Conservation (phyloP, 2,329 filamentous ascomycete genomes). For the Aspergillus calidoustus region DNA sequence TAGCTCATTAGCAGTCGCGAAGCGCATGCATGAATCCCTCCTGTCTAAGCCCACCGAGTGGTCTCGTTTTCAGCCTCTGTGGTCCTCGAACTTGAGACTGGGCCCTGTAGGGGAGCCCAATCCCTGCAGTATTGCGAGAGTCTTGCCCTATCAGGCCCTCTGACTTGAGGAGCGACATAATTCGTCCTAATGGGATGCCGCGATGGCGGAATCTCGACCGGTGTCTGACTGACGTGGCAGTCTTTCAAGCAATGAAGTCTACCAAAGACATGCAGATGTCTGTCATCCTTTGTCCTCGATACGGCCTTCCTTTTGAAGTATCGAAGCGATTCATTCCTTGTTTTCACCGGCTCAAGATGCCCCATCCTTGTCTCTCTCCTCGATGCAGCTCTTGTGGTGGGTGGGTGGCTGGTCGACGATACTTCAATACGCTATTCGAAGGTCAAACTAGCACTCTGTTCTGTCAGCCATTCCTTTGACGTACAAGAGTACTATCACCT, state of each 20-base stretch:
- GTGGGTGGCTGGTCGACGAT: not conserved
- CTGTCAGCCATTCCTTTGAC: not conserved
- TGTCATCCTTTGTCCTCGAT: conserved; percentile 18
- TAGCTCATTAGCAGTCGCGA: not conserved
- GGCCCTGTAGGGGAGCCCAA: conserved; percentile 10
- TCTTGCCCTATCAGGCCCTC: conserved; percentile 22
- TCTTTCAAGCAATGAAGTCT: conserved; percentile 18
- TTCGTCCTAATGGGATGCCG: conserved; percentile 17
- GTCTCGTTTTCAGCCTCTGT: conserved; percentile 5
- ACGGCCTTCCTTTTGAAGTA: conserved; percentile 10
- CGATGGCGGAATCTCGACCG: conserved; percentile 17
- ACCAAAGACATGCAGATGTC: conserved; percentile 17
- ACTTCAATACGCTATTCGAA: not conserved
- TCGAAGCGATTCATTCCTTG: conserved; percentile 12
- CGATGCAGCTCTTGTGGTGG: not conserved
- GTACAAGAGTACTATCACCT: not conserved
- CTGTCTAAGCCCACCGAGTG: not conserved
- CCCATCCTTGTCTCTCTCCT: not conserved
- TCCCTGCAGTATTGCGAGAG: conserved; percentile 14
- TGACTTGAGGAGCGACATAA: conserved; percentile 12
- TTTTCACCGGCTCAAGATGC: not conserved
- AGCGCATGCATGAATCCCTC: not conserved
- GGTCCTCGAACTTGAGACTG: conserved; percentile 11
- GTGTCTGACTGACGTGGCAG: conserved; percentile 41
- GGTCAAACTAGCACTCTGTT: not conserved